Percentiles rank a stretch among this genome's conserved stretches.
Conservation (phyloP, 1,284 basidiomycete species). For the Xanthoconium separans region DNA sequence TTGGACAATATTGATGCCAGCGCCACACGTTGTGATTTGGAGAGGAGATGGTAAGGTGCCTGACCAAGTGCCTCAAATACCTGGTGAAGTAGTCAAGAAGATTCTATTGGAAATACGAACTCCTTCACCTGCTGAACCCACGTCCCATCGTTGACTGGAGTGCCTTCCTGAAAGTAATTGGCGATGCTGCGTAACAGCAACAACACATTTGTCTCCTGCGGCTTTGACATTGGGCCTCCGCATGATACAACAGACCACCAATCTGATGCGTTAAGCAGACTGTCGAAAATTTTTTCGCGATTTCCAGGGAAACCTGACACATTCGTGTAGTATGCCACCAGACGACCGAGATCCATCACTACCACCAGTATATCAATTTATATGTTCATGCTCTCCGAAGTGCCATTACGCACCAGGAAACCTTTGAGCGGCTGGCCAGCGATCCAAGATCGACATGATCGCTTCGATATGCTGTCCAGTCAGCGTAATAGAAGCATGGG, state of each 20-base stretch:
- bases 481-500: slow-evolving; percentile 34
- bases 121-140: slow-evolving; percentile 53
- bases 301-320: slow-evolving; percentile 46
- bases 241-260: slow-evolving; percentile 55
- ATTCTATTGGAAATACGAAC: neutral
- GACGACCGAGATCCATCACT: slow-evolving; percentile 88
- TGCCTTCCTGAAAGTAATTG: slow-evolving; percentile 71
- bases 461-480: slow-evolving; percentile 56
- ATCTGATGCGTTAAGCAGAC: slow-evolving; percentile 67
- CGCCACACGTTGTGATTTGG: slow-evolving; percentile 71
- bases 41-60: slow-evolving; percentile 53
- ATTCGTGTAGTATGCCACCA: slow-evolving; percentile 64
- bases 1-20: slow-evolving; percentile 81
- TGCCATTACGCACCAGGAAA: slow-evolving; percentile 68
- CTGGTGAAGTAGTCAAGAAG: slow-evolving; percentile 35
- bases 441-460: slow-evolving; percentile 64
- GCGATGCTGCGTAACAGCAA: slow-evolving; percentile 82
- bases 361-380: slow-evolving; percentile 6
- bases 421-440: slow-evolving; percentile 79
- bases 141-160: slow-evolving; percentile 40
- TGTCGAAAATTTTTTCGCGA: slow-evolving; percentile 55
- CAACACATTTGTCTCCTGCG: slow-evolving; percentile 82
- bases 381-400: neutral
- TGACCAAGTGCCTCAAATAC: slow-evolving; percentile 53
- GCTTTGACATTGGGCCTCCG: slow-evolving; percentile 57